Evolutionary conservation across 345 rosid species (phyloP).

Genomic region (Psidium guajava): DNA sequence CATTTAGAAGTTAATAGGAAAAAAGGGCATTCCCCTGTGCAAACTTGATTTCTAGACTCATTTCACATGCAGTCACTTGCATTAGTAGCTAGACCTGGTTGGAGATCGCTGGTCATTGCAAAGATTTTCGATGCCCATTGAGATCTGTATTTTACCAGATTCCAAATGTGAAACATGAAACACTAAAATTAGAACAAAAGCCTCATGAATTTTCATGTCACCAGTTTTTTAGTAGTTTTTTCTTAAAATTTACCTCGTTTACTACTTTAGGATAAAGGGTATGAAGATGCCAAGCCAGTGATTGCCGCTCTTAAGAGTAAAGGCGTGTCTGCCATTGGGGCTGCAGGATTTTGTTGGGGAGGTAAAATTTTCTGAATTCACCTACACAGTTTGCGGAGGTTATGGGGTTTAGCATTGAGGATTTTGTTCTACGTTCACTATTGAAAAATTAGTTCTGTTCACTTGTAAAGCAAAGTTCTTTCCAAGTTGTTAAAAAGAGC

Average conservation of each 20-base stretch:
- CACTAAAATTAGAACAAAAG: background rate
- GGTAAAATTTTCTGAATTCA: slow-evolving; percentile 5
- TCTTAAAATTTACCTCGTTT: background rate
- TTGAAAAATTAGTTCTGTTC: background rate
- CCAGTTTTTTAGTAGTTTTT: background rate
- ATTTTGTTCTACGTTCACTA: background rate
- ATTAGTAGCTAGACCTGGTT: background rate
- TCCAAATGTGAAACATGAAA: background rate
- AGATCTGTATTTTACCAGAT: background rate
- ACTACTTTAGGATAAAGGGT: slow-evolving; percentile 19
- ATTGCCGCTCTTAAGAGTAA: slow-evolving; percentile 17
- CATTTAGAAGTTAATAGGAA: background rate
- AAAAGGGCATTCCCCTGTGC: background rate
- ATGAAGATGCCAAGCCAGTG: slow-evolving; percentile 20
- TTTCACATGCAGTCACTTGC: background rate
- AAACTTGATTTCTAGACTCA: background rate
- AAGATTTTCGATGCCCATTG: background rate
- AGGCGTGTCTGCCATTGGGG: slow-evolving; percentile 21
- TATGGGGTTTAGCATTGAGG: background rate
- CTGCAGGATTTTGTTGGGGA: slow-evolving; percentile 40
- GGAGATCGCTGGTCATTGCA: background rate
- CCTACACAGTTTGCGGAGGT: background rate
- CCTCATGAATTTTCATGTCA: background rate
- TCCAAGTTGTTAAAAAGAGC: background rate
- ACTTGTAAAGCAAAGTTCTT: background rate